Conservation (phyloP, 306 rosid genomes). For the Cajanus cajan region DNA sequence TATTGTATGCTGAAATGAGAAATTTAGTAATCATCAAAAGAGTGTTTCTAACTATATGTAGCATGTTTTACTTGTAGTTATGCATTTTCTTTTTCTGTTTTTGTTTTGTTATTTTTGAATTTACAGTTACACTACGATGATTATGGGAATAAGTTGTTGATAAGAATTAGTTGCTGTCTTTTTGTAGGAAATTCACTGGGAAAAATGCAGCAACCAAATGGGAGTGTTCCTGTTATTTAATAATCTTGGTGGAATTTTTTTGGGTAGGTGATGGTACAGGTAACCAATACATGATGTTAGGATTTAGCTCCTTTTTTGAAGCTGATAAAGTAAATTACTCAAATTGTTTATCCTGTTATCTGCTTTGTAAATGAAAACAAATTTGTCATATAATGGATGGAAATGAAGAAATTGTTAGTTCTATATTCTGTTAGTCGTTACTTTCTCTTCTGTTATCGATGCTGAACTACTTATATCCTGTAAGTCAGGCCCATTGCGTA, state of each 20-base stretch:
- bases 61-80: background rate
- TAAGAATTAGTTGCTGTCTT: conserved; percentile 37
- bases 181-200: conserved; percentile 77
- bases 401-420: conserved; percentile 33
- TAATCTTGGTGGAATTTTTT: conserved; percentile 42
- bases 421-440: background rate
- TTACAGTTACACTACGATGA: conserved; percentile 19
- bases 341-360: conserved; percentile 53
- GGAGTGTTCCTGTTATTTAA: conserved; percentile 77
- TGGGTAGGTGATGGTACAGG: conserved; percentile 54
- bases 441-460: background rate
- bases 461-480: background rate
- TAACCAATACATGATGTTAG: conserved; percentile 63
- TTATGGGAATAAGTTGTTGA: conserved; percentile 19
- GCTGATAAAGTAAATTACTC: conserved; percentile 50
- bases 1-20: conserved; percentile 14
- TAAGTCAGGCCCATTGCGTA: conserved; percentile 12
- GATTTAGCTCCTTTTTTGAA: conserved; percentile 56
- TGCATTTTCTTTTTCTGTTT: background rate
- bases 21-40: conserved; percentile 6
- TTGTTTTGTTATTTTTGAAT: background rate
- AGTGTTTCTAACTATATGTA: background rate
- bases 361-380: conserved; percentile 49
- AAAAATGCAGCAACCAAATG: conserved; percentile 69
- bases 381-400: conserved; percentile 42